A percentile compares a stretch with the other conserved stretches of the same genome.
Conservation (phyloP, 352 stramenopile species). For the Phytophthora cactorum region DNA sequence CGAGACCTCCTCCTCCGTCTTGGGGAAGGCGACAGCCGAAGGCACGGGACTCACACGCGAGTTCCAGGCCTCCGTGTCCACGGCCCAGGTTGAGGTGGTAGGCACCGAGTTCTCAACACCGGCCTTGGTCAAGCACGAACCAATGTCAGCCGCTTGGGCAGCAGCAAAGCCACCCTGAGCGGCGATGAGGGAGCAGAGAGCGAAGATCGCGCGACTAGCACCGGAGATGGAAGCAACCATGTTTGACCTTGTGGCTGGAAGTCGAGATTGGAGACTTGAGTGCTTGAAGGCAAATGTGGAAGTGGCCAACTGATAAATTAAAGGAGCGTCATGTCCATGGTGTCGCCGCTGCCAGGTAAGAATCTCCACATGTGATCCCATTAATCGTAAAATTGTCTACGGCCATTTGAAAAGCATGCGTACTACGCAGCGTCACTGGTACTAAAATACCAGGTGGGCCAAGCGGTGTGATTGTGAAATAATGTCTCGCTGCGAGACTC, state of each 20-base stretch:
- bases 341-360: no score
- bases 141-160: constrained; percentile 14
- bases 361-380: no score
- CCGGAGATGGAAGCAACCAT: constrained; percentile 28
- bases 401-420: no score
- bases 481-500: no score
- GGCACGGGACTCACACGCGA: constrained; percentile 30
- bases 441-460: no score
- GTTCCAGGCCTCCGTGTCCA: constrained; percentile 37
- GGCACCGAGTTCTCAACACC: constrained; percentile 28
- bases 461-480: no score
- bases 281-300: constrained; percentile 17
- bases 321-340: no score
- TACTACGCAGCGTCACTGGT: no score
- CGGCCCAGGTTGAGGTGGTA: constrained; percentile 27
- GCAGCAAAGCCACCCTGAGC: constrained; percentile 19
- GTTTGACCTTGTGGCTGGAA: constrained; percentile 2
- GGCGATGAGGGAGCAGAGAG: constrained; percentile 33
- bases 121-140: constrained; percentile 20
- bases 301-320: constrained; percentile 19
- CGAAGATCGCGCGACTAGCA: constrained; percentile 24
- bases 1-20: constrained; percentile 25
- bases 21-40: constrained; percentile 32
- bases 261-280: constrained; percentile 22
- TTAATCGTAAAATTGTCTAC: no score